Base-by-base conservation (phyloP, 75 land plant genomes). In the Adiantum capillusveneris region DNA sequence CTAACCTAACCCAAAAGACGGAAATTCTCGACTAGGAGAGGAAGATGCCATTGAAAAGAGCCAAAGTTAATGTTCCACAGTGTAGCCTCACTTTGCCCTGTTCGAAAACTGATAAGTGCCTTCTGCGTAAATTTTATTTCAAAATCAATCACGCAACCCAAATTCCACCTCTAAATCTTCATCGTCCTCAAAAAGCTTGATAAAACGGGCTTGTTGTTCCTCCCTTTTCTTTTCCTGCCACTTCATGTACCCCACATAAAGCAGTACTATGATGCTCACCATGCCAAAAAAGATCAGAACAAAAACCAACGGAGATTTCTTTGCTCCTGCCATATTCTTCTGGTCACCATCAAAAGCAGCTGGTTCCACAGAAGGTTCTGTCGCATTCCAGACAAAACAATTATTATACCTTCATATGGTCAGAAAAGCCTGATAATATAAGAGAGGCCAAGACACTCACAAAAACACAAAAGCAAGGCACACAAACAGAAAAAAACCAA, bases 121-220 rank as follows among this genome's bases (percentile, higher is more conserved):
- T n/a, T n/a, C n/a, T n/a, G n/a, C n/a, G n/a, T n/a, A n/a, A n/a
- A n/a, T n/a, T n/a, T n/a, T n/a, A n/a, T n/a, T n/a, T n/a, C n/a
- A 34, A 17, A 62, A 58, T 39, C 50, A 49, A 71, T 88, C 89
- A 11, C 77, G 76, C 34, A 91, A 65, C 13, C 82, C 86, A 18
- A 88, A 52, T 70, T 92, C 97, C 36, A 70, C 85, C 56, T 92
- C 93, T 59, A 92, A 66, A 44, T 86, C 87, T 68, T 92, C 97
- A 43, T 83, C 92, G 13, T 91, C 88, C 71, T 91, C 97, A 74
- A 91, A 91, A 5, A 91, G 71, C 67, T 82, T 84, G 46, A 92
- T 31, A 49, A 92, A 92, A 14, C 86, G 77, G 31, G 87, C 88
- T 53, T 87, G 93, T 14, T 87, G 86, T 60, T 80, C 75, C 58